These are phyloP conservation scores for Melaleuca quinquenervia DNA, from an alignment of 345 rosid genomes.

Conservation along the genomic window DNA sequence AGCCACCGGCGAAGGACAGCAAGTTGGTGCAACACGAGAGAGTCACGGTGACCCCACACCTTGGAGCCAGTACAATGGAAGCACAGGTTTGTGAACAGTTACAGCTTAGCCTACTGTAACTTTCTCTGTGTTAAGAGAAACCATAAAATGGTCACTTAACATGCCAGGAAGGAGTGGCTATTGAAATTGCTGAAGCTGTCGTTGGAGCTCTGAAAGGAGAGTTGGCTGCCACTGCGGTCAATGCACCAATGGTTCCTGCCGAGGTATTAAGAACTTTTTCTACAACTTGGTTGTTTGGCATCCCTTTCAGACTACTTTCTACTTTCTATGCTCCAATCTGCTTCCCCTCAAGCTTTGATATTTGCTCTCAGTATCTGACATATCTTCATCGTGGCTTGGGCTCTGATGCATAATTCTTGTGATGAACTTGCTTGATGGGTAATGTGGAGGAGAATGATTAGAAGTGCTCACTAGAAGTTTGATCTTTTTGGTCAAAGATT, in stretches of 20 bases:
- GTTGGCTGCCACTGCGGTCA: conserved; percentile 90
- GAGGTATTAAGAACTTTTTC: conserved; percentile 30
- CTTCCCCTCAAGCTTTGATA: background rate
- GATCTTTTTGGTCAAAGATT: background rate
- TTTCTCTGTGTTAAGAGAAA: background rate
- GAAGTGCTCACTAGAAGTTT: too few species aligned
- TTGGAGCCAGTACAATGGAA: conserved; percentile 87
- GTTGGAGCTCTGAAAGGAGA: conserved; percentile 84
- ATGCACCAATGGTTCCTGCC: conserved; percentile 94
- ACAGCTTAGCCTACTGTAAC: background rate
- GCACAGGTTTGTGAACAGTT: conserved; percentile 49
- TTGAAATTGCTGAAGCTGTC: conserved; percentile 91
- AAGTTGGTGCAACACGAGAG: conserved; percentile 71
- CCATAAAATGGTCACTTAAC: background rate
- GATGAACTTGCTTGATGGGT: background rate
- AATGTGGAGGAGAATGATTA: background rate
- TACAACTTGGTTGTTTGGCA: background rate
- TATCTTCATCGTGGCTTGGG: background rate
- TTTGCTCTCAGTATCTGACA: background rate
- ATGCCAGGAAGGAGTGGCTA: conserved; percentile 75
- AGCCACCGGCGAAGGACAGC: conserved; percentile 66
- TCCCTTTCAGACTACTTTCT: background rate
- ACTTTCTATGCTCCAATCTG: background rate
- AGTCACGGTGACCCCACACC: conserved; percentile 83
- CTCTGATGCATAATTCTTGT: background rate